Evolutionary conservation across 352 stramenopile genomes (phyloP), one percentile per base, ranked within the genome.

Genomic region (Phytophthora ohioensis): DNA sequence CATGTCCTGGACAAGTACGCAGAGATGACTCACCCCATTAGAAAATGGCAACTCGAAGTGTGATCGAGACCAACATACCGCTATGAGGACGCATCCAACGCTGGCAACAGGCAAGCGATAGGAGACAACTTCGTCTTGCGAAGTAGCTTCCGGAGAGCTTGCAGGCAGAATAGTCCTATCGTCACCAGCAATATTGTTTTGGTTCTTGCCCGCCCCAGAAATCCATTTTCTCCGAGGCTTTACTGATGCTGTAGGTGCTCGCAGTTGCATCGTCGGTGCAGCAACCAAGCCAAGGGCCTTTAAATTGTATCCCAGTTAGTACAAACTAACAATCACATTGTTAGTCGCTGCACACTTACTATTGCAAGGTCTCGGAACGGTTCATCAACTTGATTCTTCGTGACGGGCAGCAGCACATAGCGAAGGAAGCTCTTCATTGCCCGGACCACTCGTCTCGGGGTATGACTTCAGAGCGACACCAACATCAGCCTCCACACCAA

Each of bases 31-130:
- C 4, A 7, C n/a, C 15, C 3, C 10, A 30, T 48, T 45, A 59
- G 52, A 47, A 38, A 62, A n/a, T 32, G 30, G 12, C 31, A 49
- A 5, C 27, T 10, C 10, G 32, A 15, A 45, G 5, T 46, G 9
- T 15, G 35, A 21, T 4, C 8, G 38, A 45, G n/a, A 17, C 21
- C 11, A 43, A 59, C 57, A 9, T 63, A 75, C 67, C 45, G 67
- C 48, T n/a, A 75, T 71, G 34, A 75, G 41, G 7, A 46, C 67
- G 11, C 67, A 75, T 5, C 67, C 67, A 39, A 67, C 61, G 52
- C 67, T 70, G 11, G 61, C 67, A 31, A 75, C 42, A 9, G 67
- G 48, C 17, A 71, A 45, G 27, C 61, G 61, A 39, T 51, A 74
- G 32, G 39, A 65, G 35, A 70, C 34, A 52, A 60, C 31, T 5